Percentiles rank a stretch among this genome's conserved stretches.
Conservation (phyloP, 371 early-diverging fungal species). For the Amoeboradix gromovi region DNA sequence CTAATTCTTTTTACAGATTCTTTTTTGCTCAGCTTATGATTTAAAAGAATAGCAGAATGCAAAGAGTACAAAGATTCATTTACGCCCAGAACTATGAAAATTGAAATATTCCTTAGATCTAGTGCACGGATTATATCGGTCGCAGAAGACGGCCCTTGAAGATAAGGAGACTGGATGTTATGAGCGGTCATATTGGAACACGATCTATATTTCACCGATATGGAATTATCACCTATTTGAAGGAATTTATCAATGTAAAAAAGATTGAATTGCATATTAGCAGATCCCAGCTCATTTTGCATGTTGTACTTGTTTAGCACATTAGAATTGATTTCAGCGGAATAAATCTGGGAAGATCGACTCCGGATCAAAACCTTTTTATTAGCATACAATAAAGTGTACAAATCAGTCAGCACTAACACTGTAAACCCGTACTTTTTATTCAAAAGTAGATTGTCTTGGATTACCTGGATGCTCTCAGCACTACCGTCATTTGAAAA, state of each 20-base stretch:
- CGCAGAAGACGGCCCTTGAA: not conserved
- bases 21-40: not conserved
- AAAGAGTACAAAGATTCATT: not conserved
- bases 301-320: not conserved
- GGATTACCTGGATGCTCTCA: too few species aligned
- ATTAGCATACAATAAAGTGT: not conserved
- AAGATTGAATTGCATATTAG: not conserved
- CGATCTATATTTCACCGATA: not conserved
- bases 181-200: not conserved
- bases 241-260: not conserved
- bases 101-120: not conserved
- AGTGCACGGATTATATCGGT: not conserved
- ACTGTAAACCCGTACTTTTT: too few species aligned
- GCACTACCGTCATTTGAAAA: not conserved
- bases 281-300: not conserved
- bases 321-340: not conserved
- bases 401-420: not conserved
- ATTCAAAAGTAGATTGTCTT: too few species aligned
- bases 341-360: not conserved
- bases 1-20: not conserved
- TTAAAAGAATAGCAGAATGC: not conserved
- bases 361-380: not conserved
- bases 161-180: not conserved
- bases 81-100: not conserved
- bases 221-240: not conserved